Base-by-base conservation (phyloP, 441 rosid genomes). In the Euphorbia corollata region DNA sequence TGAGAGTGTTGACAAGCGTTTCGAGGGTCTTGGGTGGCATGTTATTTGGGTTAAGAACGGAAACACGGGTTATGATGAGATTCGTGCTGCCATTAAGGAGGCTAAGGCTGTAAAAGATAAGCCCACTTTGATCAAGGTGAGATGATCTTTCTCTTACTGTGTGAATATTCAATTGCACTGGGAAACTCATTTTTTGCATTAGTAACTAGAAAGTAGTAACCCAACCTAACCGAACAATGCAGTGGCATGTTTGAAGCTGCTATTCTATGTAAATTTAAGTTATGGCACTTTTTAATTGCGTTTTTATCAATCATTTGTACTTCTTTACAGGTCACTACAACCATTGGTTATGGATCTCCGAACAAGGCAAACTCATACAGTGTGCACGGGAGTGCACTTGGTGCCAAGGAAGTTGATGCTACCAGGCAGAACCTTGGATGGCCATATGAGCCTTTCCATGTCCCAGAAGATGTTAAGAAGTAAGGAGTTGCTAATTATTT, bases 21-120 rank as follows among this genome's bases (percentile, higher is more conserved):
- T 88, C 22, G 94, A 92, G 85, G 96, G 79, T 65, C 97, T 88
- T 66, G 98, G 98, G 8, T 92, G 98, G 97, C 96, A 92, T 73
- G 91, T 92, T 72, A 88, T 92, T 62, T 88, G 94, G 98, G 98
- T 92, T 67, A 92, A 90, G 91, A 90, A 88, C 63, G 97, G 98
- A 50, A 90, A 92, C 84, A 84, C 80, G 60, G 96, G 98, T 11
- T 90, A 90, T 71, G 97, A 92, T 75, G 97, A 92, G 1, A 90
- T 92, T 41, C 90, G 98, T 54, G 96, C 96, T 77, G 98, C 97
- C 72, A 88, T 92, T 60, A 86, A 80, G 83, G 96, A 92, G 81
- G 98, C 97, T 19, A 90, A 90, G 84, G 86, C 91, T 63, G 92
- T 90, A 47, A 90, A 55, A 74, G 97, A 92, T 79, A 92, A 86